Evolutionary conservation across 2,329 filamentous ascomycete genomes (phyloP).

Genomic region (Lojkania enalia): DNA sequence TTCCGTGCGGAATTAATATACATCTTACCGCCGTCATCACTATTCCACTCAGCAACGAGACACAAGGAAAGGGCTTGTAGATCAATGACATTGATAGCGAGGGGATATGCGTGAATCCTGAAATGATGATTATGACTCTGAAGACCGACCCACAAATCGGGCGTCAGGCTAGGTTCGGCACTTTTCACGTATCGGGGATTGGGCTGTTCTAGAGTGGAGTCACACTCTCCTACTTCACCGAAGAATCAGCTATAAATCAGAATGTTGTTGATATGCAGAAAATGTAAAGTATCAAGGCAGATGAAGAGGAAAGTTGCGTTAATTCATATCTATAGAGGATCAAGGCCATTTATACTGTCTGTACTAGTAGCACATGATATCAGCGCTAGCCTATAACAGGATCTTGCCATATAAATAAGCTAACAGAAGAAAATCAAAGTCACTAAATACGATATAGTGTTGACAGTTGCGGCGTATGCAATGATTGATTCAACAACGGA

Average conservation of each 20-base stretch:
- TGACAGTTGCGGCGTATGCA: conserved; percentile 49
- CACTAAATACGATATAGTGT: conserved; percentile 45
- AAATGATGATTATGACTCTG: conserved; percentile 58
- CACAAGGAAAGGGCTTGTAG: conserved; percentile 33
- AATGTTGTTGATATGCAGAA: conserved; percentile 49
- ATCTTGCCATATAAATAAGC: too few relatives aligned
- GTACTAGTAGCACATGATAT: too few relatives aligned
- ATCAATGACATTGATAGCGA: conserved; percentile 53
- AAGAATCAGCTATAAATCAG: conserved; percentile 50
- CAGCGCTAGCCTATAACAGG: too few relatives aligned
- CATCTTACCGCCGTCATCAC: conserved; percentile 60
- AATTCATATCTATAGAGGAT: too few relatives aligned
- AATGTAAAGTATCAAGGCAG: too few relatives aligned
- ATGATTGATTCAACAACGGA: conserved; percentile 44
- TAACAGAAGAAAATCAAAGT: conserved; percentile 53
- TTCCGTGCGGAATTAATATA: conserved; percentile 61
- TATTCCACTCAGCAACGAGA: conserved; percentile 51
- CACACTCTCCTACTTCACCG: conserved; percentile 56
- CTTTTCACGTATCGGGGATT: conserved; percentile 58
- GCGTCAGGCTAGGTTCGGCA: conserved; percentile 59
- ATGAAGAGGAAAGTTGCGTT: too few relatives aligned
- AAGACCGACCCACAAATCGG: conserved; percentile 55
- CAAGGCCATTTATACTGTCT: too few relatives aligned
- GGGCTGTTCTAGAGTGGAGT: conserved; percentile 56
- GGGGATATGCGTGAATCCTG: conserved; percentile 53